Conservation (phyloP, 306 rosid species). For the Castanea mollissima region DNA sequence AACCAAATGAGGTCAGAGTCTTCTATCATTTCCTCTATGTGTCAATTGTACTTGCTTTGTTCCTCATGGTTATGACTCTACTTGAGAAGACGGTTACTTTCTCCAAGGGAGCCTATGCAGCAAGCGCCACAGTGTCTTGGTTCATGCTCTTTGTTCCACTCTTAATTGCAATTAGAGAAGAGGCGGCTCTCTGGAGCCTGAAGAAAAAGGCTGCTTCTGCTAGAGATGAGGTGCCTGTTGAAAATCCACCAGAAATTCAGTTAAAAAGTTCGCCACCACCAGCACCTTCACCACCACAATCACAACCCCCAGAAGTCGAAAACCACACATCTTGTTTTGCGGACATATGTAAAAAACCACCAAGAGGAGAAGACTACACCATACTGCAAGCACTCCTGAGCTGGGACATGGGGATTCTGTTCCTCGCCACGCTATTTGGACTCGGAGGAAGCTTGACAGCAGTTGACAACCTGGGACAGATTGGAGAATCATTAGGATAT, state of each 20-base stretch:
- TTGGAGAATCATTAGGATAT: conserved; percentile 51
- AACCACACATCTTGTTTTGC: conserved; percentile 8
- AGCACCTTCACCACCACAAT: background rate
- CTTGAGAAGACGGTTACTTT: conserved; percentile 19
- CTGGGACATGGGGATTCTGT: conserved; percentile 38
- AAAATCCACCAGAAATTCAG: conserved; percentile 1
- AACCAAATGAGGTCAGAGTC: conserved; percentile 30
- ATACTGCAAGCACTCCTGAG: conserved; percentile 47
- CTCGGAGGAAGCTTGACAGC: conserved; percentile 49
- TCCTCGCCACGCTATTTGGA: conserved; percentile 36
- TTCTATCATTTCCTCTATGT: conserved; percentile 42
- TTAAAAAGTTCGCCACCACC: background rate
- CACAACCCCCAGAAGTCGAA: too few relatives aligned
- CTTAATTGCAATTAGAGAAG: conserved; percentile 33
- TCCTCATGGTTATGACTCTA: conserved; percentile 36
- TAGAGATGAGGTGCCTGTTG: background rate
- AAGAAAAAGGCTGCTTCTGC: background rate
- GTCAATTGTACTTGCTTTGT: conserved; percentile 37
- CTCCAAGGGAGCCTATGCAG: conserved; percentile 30
- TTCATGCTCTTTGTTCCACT: conserved; percentile 32
- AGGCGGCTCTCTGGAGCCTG: conserved; percentile 25
- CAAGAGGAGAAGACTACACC: conserved; percentile 50
- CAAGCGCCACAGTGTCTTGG: conserved; percentile 23
- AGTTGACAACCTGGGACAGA: conserved; percentile 49
- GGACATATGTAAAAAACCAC: conserved; percentile 18